A percentile compares a stretch with the other conserved stretches of the same genome.
Evolutionary conservation across 2,329 filamentous ascomycete genomes (phyloP).

Genomic region (Talaromyces sp.): DNA sequence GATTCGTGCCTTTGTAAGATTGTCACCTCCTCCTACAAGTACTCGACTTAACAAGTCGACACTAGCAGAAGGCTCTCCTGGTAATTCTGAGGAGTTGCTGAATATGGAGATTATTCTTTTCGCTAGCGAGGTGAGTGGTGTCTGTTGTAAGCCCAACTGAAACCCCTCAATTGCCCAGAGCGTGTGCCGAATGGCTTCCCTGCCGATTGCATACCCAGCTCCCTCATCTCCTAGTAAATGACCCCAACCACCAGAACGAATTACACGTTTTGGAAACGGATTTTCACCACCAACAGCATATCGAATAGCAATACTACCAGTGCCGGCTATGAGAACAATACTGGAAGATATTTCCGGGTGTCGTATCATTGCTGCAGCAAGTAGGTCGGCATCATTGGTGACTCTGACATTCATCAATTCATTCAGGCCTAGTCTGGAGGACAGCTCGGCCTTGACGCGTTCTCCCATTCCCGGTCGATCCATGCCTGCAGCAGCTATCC

Average conservation of each 20-base stretch:
- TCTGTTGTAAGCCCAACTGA: slow-evolving; percentile 9
- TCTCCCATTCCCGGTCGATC: slow-evolving; percentile 28
- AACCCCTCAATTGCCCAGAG: slow-evolving; percentile 26
- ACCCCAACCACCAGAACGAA: slow-evolving; percentile 42
- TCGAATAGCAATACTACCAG: slow-evolving; percentile 39
- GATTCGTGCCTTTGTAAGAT: slow-evolving; percentile 3
- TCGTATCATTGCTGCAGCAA: slow-evolving; percentile 22
- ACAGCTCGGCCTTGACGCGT: slow-evolving; percentile 22
- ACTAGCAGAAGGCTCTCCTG: not conserved
- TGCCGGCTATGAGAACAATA: slow-evolving; percentile 39
- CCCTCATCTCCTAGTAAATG: slow-evolving; percentile 42
- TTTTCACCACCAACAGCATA: slow-evolving; percentile 20
- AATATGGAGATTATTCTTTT: slow-evolving; percentile 5
- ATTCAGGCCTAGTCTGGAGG: slow-evolving; percentile 22
- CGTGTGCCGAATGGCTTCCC: slow-evolving; percentile 28
- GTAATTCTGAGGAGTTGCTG: not conserved
- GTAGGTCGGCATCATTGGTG: slow-evolving; percentile 38
- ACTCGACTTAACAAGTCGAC: slow-evolving; percentile 6
- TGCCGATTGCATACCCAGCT: slow-evolving; percentile 37
- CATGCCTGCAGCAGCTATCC: slow-evolving; percentile 39
- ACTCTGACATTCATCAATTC: slow-evolving; percentile 20
- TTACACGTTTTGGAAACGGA: slow-evolving; percentile 20
- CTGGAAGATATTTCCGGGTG: slow-evolving; percentile 13
- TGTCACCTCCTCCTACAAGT: not conserved
- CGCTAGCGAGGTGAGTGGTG: slow-evolving; percentile 1